A percentile compares a stretch with the other conserved stretches of the same genome.
phyloP scores from a whole-genome alignment of 768 basidiomycete genomes.

The Neoboletus brunneissimus region DNA sequence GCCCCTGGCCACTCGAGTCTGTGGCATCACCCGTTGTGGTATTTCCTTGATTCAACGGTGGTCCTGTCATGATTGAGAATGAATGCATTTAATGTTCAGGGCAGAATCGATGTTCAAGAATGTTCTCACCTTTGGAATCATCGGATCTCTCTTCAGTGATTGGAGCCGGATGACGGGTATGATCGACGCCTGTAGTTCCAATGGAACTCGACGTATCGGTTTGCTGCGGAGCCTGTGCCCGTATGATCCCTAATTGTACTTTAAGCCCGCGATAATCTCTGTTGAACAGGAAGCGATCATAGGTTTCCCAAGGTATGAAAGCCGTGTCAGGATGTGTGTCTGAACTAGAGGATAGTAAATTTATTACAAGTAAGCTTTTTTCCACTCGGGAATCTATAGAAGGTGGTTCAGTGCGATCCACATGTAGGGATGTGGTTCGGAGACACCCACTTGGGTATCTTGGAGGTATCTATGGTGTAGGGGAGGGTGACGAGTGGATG shows the following conservation, averaged over 20 bases:
- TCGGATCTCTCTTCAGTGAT: neutral
- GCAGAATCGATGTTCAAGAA: neutral
- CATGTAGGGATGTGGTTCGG: neutral
- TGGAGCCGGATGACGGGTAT: neutral
- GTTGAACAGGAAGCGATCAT: neutral
- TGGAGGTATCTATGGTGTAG: constrained; percentile 52
- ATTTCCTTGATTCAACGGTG: neutral
- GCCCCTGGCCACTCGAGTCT: neutral
- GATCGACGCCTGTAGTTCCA: neutral
- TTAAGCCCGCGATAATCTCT: constrained; percentile 80
- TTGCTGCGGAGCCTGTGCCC: constrained; percentile 30
- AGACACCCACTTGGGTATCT: constrained; percentile 56
- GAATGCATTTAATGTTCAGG: neutral
- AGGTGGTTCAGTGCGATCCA: neutral
- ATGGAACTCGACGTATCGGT: constrained; percentile 2
- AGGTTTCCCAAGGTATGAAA: neutral
- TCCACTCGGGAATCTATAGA: constrained; percentile 62
- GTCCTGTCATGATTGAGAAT: neutral
- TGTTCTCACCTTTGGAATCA: neutral
- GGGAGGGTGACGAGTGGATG: neutral
- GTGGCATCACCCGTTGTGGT: neutral
- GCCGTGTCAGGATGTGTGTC: neutral
- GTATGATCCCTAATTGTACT: constrained; percentile 60
- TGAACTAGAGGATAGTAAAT: neutral
- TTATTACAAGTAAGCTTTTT: constrained; percentile 28